Evolutionary conservation across 805 yeast species (phyloP).

Genomic region (Zygosaccharomyces siamensis): DNA sequence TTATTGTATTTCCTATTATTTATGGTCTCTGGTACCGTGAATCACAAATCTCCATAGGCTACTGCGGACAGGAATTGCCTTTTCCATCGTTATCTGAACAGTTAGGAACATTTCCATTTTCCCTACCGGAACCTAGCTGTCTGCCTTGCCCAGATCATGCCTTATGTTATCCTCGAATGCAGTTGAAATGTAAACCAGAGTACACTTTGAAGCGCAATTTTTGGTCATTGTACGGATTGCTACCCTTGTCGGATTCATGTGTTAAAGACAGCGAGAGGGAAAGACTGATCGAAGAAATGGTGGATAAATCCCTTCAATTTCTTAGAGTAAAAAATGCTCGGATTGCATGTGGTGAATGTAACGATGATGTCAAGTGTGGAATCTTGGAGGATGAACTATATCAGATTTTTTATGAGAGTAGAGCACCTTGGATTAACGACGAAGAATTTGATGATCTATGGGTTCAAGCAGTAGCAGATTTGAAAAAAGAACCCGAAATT

Average conservation of each 20-base stretch:
- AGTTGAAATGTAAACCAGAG: slow-evolving; percentile 67
- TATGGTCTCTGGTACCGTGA: slow-evolving; percentile 59
- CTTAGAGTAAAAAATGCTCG: slow-evolving; percentile 66
- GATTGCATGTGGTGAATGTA: slow-evolving; percentile 51
- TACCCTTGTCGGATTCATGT: slow-evolving; percentile 64
- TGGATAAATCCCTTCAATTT: slow-evolving; percentile 59
- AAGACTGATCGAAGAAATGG: slow-evolving; percentile 59
- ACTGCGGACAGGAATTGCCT: slow-evolving; percentile 60
- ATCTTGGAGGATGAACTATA: slow-evolving; percentile 47
- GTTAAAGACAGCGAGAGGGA: slow-evolving; percentile 68
- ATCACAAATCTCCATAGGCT: slow-evolving; percentile 60
- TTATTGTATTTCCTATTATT: slow-evolving; percentile 37
- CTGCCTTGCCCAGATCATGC: slow-evolving; percentile 78
- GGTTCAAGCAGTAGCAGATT: slow-evolving; percentile 55
- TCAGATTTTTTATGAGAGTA: slow-evolving; percentile 42
- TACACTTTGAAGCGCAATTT: slow-evolving; percentile 42
- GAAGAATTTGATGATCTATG: slow-evolving; percentile 68
- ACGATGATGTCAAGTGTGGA: slow-evolving; percentile 47
- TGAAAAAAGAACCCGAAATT: slow-evolving; percentile 63
- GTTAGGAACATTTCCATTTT: slow-evolving; percentile 40
- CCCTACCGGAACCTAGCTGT: slow-evolving; percentile 56
- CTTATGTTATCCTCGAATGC: slow-evolving; percentile 57
- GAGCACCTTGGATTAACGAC: slow-evolving; percentile 36
- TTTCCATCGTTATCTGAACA: slow-evolving; percentile 2
- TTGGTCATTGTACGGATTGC: slow-evolving; percentile 42